Base-by-base conservation (phyloP, 73 alveolate genomes). In the Tetrahymena elliotti region DNA sequence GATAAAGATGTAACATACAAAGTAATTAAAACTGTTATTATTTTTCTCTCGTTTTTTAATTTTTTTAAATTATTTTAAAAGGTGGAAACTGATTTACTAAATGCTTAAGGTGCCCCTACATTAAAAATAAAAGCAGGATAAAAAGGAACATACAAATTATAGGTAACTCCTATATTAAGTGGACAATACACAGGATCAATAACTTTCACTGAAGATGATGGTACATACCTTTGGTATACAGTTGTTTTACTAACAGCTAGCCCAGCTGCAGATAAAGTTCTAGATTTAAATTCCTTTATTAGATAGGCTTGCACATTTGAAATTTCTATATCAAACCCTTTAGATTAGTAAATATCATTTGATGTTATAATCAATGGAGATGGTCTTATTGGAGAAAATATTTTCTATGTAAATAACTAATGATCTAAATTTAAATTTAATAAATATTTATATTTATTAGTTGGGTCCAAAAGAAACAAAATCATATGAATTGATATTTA, bases 141-240 rank as follows among this genome's bases (percentile, higher is more conserved):
- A 35, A 94, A 93, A 38, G 97, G 95, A 0, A 38, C 33, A 0
- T 96, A 96, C 93, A 93, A 94, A 8, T 93, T 96, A 31, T 53
- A 34, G 37, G 98, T 99, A 13, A 97, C 98, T 24, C 99, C 99
- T 84, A 95, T 98, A 24, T 98, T 98, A 82, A 98, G 99, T 37
- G 99, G 99, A 27, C 97, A 97, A 52, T 99, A 99, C 93, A 98
- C 99, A 41, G 99, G 99, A 35, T 96, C 99, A 27, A 99, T 99
- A 27, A 99, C 99, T 27, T 99, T 99, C 95, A 96, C 97, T 53
- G 99, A 97, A 93, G 98, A 98, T 54, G 95, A 97, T 83, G 99
- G 98, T 47, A 96, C 98, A 33, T 99, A 97, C 97, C 94, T 98
- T 93, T 99, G 99, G 99, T 99, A 98, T 95, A 95, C 97, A 22